phyloP scores from a whole-genome alignment of 129 eudicot genomes.

The Tagetes patula region DNA sequence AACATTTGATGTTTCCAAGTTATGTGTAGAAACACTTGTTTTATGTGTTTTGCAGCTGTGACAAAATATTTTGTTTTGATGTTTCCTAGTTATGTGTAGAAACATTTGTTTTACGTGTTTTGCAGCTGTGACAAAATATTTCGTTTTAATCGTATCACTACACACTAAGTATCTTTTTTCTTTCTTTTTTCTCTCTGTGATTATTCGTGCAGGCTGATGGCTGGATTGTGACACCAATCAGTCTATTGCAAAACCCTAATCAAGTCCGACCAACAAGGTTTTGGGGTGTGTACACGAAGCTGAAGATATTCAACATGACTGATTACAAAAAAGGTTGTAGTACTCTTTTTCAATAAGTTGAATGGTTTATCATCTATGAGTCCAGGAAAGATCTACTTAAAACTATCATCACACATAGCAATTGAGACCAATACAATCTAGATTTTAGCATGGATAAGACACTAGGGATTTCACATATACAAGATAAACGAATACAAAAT shows the following conservation, averaged over 20 bases:
- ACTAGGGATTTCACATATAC: not conserved
- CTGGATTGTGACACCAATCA: conserved; percentile 85
- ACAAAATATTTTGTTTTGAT: not conserved
- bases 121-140: not conserved
- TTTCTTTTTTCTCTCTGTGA: not conserved
- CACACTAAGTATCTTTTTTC: not conserved
- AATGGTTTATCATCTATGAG: not conserved
- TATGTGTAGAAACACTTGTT: not conserved
- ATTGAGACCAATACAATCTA: not conserved
- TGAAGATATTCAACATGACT: conserved; percentile 94
- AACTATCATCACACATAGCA: conserved; percentile 14
- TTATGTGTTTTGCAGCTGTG: not conserved
- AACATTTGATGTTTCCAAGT: conserved; percentile 1
- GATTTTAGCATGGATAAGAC: not conserved
- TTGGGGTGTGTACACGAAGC: conserved; percentile 99
- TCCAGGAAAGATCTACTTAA: not conserved
- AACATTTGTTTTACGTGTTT: not conserved
- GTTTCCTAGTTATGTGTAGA: not conserved
- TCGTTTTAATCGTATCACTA: conserved; percentile 5
- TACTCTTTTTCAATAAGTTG: conserved; percentile 21
- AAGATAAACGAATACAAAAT: conserved; percentile 11
- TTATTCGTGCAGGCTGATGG: conserved; percentile 80
- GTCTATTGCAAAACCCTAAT: conserved; percentile 83
- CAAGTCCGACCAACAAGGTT: conserved; percentile 89
- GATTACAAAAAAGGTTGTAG: conserved; percentile 80